Evolutionary conservation across 345 rosid genomes (phyloP).

Genomic region (Eucalyptus caleyi): DNA sequence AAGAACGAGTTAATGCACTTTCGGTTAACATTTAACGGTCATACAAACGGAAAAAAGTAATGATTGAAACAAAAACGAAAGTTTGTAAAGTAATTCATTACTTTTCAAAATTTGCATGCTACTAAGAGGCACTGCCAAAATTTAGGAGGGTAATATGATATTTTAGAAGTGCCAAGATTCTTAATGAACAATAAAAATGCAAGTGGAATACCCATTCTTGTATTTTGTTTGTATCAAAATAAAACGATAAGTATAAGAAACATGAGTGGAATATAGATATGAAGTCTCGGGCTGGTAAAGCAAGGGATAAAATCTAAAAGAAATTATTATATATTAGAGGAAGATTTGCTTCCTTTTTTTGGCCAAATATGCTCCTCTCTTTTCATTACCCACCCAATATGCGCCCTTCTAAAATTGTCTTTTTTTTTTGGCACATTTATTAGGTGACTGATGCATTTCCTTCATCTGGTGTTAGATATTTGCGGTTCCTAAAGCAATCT

Average conservation of each 20-base stretch:
- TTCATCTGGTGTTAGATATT: too few relatives aligned
- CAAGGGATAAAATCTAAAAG: rapidly evolving
- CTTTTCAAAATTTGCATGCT: background rate
- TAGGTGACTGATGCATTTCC: too few relatives aligned
- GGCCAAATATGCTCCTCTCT: background rate
- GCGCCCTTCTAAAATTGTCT: rapidly evolving
- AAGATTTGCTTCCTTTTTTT: background rate
- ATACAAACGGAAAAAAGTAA: background rate
- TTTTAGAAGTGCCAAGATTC: rapidly evolving
- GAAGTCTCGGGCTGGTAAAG: background rate
- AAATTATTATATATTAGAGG: background rate
- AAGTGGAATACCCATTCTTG: rapidly evolving
- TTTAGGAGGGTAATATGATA: background rate
- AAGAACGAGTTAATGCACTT: rapidly evolving
- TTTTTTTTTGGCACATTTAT: too few relatives aligned
- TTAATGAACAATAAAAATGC: background rate
- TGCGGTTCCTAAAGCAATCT: background rate
- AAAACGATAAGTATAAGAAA: too few relatives aligned
- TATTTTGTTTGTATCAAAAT: too few relatives aligned
- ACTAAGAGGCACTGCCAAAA: rapidly evolving
- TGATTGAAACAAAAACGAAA: background rate
- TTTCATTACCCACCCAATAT: background rate
- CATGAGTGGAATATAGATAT: background rate
- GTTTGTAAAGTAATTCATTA: rapidly evolving
- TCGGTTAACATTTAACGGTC: rapidly evolving